Evolutionary conservation across 805 yeast genomes (phyloP).

Genomic region (Wickerhamiella lipophila): DNA sequence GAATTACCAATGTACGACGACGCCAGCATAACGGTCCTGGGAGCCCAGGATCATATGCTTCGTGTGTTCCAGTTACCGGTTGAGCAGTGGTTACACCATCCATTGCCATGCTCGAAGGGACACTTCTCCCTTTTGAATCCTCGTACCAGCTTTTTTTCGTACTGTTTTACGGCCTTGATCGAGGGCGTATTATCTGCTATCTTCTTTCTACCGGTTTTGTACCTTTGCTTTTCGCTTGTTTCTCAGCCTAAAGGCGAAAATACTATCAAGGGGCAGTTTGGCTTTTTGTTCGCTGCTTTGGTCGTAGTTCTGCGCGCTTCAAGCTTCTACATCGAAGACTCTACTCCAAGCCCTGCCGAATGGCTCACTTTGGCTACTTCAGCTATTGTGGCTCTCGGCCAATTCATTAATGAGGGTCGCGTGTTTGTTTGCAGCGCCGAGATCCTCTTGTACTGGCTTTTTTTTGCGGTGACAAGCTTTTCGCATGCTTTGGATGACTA

Average conservation of each 20-base stretch:
- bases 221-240: slow-evolving; percentile 12
- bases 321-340: not conserved
- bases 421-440: slow-evolving; percentile 19
- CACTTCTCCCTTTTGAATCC: slow-evolving; percentile 17
- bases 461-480: slow-evolving; percentile 13
- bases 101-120: slow-evolving; percentile 12
- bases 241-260: slow-evolving; percentile 15
- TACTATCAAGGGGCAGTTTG: slow-evolving; percentile 18
- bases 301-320: slow-evolving; percentile 14
- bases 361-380: slow-evolving; percentile 12
- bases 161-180: slow-evolving; percentile 16
- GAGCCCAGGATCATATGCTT: not conserved
- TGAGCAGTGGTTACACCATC: slow-evolving; percentile 3
- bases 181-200: slow-evolving; percentile 14
- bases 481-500: slow-evolving; percentile 16
- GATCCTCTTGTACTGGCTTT: slow-evolving; percentile 20
- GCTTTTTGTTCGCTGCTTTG: slow-evolving; percentile 14
- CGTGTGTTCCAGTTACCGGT: not conserved
- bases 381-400: slow-evolving; percentile 13
- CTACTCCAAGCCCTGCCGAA: slow-evolving; percentile 14
- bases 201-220: slow-evolving; percentile 14
- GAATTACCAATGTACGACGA: slow-evolving; percentile 5
- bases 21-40: not conserved
- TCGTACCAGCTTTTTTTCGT: slow-evolving; percentile 19
- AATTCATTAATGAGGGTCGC: slow-evolving; percentile 22